These are phyloP conservation scores for Talaromyces verruculosus DNA, from an alignment of 2,329 filamentous ascomycete genomes.

Conservation along the genomic window DNA sequence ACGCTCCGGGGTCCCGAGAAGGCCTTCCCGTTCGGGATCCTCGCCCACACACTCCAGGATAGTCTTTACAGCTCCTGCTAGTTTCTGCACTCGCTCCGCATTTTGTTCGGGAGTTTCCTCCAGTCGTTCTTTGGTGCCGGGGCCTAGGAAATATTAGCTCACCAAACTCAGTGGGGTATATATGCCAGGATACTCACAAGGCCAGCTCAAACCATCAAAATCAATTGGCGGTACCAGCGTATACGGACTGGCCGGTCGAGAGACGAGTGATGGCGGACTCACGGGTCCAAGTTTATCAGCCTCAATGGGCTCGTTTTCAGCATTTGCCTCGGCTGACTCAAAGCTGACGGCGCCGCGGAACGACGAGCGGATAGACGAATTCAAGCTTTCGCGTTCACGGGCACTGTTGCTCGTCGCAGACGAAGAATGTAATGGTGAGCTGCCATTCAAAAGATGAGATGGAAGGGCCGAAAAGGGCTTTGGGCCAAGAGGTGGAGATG, in stretches of 20 bases:
- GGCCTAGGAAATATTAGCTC: slow-evolving; percentile 32
- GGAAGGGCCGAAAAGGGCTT: slow-evolving; percentile 57
- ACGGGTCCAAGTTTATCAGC: slow-evolving; percentile 50
- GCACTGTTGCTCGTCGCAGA: slow-evolving; percentile 35
- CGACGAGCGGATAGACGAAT: slow-evolving; percentile 59
- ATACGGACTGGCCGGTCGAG: slow-evolving; percentile 52
- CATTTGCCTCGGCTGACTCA: slow-evolving; percentile 26
- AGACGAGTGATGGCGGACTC: slow-evolving; percentile 54
- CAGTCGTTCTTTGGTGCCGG: slow-evolving; percentile 52
- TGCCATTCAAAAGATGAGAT: slow-evolving; percentile 58
- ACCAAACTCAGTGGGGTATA: neutral
- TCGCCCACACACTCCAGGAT: slow-evolving; percentile 67
- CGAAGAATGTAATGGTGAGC: slow-evolving; percentile 50
- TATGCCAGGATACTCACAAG: slow-evolving; percentile 41
- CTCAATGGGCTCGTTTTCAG: slow-evolving; percentile 20
- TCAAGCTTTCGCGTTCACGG: slow-evolving; percentile 57
- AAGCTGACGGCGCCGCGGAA: slow-evolving; percentile 45
- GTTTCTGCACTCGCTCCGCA: slow-evolving; percentile 57
- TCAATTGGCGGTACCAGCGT: slow-evolving; percentile 52
- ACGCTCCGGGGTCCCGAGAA: slow-evolving; percentile 70
- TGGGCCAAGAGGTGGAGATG: slow-evolving; percentile 41
- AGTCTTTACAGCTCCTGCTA: slow-evolving; percentile 63
- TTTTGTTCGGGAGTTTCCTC: slow-evolving; percentile 60
- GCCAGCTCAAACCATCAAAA: slow-evolving; percentile 55
- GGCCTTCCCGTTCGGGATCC: slow-evolving; percentile 63